These are phyloP conservation scores for Vigna trinervia DNA, from an alignment of 306 rosid genomes.

Conservation along the genomic window DNA sequence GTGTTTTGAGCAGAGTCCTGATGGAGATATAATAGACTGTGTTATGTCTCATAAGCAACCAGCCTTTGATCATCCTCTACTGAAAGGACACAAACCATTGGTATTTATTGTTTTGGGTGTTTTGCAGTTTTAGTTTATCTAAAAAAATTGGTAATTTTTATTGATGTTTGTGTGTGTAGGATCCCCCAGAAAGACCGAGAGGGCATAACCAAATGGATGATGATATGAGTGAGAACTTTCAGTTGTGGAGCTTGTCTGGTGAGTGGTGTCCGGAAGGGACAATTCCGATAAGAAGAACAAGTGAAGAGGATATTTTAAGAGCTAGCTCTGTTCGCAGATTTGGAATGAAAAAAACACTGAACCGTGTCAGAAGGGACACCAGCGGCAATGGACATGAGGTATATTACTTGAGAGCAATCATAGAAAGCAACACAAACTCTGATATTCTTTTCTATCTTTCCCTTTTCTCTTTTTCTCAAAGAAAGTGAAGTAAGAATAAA, in stretches of 20 bases:
- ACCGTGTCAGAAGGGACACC: slow-evolving; percentile 71
- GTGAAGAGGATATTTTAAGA: slow-evolving; percentile 71
- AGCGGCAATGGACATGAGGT: slow-evolving; percentile 91
- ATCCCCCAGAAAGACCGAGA: slow-evolving; percentile 75
- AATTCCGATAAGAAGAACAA: slow-evolving; percentile 82
- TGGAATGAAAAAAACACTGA: slow-evolving; percentile 69
- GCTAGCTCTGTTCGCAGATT: slow-evolving; percentile 71
- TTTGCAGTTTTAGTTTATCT: not conserved
- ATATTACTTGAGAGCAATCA: slow-evolving; percentile 27
- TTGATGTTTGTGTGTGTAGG: slow-evolving; percentile 46
- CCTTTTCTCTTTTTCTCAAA: not conserved
- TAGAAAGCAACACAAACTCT: slow-evolving; percentile 31
- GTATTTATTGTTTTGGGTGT: slow-evolving; percentile 35
- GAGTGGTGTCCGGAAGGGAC: slow-evolving; percentile 83
- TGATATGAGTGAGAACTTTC: slow-evolving; percentile 54
- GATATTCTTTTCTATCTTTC: slow-evolving; percentile 22
- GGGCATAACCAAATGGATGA: slow-evolving; percentile 43
- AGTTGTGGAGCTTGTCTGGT: slow-evolving; percentile 75
- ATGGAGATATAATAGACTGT: slow-evolving; percentile 88
- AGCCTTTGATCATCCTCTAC: slow-evolving; percentile 85
- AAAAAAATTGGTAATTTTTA: not conserved
- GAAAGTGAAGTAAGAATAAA: slow-evolving; percentile 22
- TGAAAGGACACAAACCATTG: slow-evolving; percentile 77
- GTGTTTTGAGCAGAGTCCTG: slow-evolving; percentile 66
- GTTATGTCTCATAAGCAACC: slow-evolving; percentile 73